Percentiles rank a stretch among this genome's conserved stretches.
Evolutionary conservation across 495 filamentous ascomycete genomes (phyloP).

Genomic region (Thermochaetoides thermophila): DNA sequence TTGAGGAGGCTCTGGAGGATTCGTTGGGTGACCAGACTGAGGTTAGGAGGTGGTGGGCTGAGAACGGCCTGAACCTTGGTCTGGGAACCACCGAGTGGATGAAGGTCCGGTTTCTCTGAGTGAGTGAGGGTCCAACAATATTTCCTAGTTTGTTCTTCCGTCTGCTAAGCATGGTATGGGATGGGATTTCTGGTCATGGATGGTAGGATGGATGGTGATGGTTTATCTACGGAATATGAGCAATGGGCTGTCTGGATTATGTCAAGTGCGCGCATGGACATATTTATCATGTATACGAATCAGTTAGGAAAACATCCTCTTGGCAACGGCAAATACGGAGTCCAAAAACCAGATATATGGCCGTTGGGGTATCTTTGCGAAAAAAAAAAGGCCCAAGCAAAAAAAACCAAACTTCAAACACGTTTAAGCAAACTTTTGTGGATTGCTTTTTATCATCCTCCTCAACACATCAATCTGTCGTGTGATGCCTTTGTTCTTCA

Average conservation of each 20-base stretch:
- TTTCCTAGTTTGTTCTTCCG: too few relatives aligned
- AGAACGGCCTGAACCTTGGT: constrained; percentile 74
- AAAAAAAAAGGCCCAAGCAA: background rate
- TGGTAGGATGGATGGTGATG: too few relatives aligned
- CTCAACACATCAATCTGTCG: constrained; percentile 49
- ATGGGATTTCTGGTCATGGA: too few relatives aligned
- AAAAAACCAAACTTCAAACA: constrained; percentile 2
- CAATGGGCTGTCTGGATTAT: too few relatives aligned
- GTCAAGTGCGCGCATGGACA: too few relatives aligned
- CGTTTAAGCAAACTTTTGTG: constrained; percentile 37
- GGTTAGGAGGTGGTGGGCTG: constrained; percentile 78
- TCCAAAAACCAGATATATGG: background rate
- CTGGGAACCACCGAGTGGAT: constrained; percentile 88
- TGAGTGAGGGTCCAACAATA: too few relatives aligned
- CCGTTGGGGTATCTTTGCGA: constrained; percentile 2
- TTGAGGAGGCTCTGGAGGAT: constrained; percentile 88
- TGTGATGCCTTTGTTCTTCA: constrained; percentile 40
- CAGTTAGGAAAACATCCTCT: too few relatives aligned
- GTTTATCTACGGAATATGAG: too few relatives aligned
- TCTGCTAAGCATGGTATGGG: too few relatives aligned
- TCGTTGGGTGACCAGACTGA: constrained; percentile 52
- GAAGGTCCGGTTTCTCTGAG: constrained; percentile 38
- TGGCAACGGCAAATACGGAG: background rate
- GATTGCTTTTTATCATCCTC: constrained; percentile 47
- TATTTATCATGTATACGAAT: too few relatives aligned